Conservation (phyloP, 2,329 filamentous ascomycete genomes). For the Phaeophleospora eucalypticola region DNA sequence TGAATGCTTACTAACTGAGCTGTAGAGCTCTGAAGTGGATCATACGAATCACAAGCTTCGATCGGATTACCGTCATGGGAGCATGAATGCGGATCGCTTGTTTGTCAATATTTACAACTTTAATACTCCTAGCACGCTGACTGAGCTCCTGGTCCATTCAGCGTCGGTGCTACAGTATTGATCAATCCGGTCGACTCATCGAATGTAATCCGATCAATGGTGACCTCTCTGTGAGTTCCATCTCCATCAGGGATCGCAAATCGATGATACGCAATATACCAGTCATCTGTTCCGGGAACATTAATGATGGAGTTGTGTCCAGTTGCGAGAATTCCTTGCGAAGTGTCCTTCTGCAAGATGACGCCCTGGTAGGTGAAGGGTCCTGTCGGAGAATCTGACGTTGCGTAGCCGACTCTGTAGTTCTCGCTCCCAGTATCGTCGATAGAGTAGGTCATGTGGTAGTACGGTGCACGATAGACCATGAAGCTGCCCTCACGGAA, state of each 20-base stretch:
- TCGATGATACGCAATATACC: constrained; percentile 50
- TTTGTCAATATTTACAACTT: too few species aligned
- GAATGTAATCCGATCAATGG: constrained; percentile 42
- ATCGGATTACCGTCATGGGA: too few species aligned
- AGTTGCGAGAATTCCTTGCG: constrained; percentile 43
- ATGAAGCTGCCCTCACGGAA: constrained; percentile 47
- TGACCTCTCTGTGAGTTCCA: constrained; percentile 43
- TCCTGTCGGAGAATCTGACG: constrained; percentile 35
- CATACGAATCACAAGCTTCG: too few species aligned
- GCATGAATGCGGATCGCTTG: too few species aligned
- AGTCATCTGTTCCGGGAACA: constrained; percentile 46
- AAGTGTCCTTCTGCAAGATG: constrained; percentile 41
- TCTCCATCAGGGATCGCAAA: constrained; percentile 46
- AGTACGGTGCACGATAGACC: constrained; percentile 43
- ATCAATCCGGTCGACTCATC: constrained; percentile 38
- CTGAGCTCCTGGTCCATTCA: constrained; percentile 24
- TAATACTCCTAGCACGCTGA: too few species aligned
- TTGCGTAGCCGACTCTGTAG: constrained; percentile 49
- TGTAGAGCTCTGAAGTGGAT: too few species aligned
- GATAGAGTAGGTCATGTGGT: constrained; percentile 49
- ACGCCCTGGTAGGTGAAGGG: constrained; percentile 47
- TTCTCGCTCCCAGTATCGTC: constrained; percentile 46
- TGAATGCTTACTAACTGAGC: too few species aligned
- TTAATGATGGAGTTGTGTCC: constrained; percentile 47
- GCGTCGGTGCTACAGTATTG: constrained; percentile 36